phyloP scores from a whole-genome alignment of 345 rosid species.

The Trapa incisa region DNA sequence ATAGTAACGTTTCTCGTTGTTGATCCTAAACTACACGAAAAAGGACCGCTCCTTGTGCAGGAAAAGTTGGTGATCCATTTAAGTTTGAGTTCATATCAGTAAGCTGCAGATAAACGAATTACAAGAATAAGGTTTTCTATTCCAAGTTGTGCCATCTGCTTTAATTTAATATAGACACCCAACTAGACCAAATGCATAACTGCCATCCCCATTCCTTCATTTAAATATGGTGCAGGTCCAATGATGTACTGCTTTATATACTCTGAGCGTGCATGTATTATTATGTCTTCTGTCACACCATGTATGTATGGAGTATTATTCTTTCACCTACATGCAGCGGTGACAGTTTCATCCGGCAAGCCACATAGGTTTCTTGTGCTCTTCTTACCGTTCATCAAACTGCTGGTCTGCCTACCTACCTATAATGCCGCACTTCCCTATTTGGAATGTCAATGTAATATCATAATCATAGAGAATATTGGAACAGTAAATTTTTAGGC shows the following conservation, averaged over 20 bases:
- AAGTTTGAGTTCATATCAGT: too few relatives aligned
- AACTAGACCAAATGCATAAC: too few relatives aligned
- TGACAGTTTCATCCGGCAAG: neutral
- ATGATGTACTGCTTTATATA: neutral
- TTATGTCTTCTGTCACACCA: neutral
- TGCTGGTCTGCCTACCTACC: too few relatives aligned
- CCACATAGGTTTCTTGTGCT: too few relatives aligned
- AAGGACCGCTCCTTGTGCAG: too few relatives aligned
- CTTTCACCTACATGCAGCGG: neutral
- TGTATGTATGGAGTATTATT: neutral
- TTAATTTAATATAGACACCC: neutral
- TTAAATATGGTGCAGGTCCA: neutral
- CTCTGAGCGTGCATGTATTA: neutral
- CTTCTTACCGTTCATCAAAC: too few relatives aligned
- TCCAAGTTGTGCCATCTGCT: neutral
- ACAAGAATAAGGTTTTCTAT: neutral
- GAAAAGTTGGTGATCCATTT: too few relatives aligned
- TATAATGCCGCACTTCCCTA: too few relatives aligned
- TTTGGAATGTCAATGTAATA: too few relatives aligned
- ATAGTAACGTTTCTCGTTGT: neutral
- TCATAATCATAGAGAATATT: too few relatives aligned
- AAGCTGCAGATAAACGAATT: neutral
- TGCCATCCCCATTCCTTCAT: too few relatives aligned
- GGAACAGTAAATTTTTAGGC: too few relatives aligned
- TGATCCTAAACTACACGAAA: neutral